phyloP scores from a whole-genome alignment of 2,329 filamentous ascomycete genomes.

The Cercospora berteroae region DNA sequence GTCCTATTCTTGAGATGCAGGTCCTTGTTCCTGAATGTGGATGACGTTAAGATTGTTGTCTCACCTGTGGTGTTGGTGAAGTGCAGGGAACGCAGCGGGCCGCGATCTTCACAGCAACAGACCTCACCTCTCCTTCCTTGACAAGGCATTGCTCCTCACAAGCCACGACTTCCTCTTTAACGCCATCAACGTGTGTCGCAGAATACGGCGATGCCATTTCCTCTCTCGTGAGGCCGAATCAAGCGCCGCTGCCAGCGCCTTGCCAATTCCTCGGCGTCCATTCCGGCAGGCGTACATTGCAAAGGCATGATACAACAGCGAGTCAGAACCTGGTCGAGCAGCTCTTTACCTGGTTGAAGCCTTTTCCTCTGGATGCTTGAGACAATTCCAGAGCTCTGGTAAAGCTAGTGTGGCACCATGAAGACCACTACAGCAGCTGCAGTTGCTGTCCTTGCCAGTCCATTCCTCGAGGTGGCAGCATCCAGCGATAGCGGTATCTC shows the following conservation, averaged over 20 bases:
- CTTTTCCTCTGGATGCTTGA: neutral
- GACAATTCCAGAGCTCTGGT: neutral
- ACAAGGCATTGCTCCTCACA: neutral
- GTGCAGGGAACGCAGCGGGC: neutral
- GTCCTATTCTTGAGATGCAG: neutral
- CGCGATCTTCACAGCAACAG: neutral
- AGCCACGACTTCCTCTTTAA: neutral
- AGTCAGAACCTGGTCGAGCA: slow-evolving; percentile 1
- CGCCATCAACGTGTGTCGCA: neutral
- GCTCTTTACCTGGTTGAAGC: neutral
- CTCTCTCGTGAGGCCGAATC: neutral
- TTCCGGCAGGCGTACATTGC: neutral
- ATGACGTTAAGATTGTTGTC: neutral
- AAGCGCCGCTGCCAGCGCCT: neutral
- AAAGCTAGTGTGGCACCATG: slow-evolving; percentile 19
- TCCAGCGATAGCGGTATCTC: slow-evolving; percentile 26
- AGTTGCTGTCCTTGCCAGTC: slow-evolving; percentile 33
- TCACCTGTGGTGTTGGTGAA: neutral
- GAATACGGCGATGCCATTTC: neutral
- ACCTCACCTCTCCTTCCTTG: neutral
- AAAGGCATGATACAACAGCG: neutral
- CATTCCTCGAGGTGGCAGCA: slow-evolving; percentile 31
- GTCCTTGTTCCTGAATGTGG: neutral
- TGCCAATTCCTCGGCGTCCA: neutral
- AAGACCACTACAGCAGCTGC: slow-evolving; percentile 28